A percentile compares a stretch with the other conserved stretches of the same genome.
These are phyloP conservation scores for Bauhinia variegata DNA, from an alignment of 306 rosid species.

Conservation along the genomic window DNA sequence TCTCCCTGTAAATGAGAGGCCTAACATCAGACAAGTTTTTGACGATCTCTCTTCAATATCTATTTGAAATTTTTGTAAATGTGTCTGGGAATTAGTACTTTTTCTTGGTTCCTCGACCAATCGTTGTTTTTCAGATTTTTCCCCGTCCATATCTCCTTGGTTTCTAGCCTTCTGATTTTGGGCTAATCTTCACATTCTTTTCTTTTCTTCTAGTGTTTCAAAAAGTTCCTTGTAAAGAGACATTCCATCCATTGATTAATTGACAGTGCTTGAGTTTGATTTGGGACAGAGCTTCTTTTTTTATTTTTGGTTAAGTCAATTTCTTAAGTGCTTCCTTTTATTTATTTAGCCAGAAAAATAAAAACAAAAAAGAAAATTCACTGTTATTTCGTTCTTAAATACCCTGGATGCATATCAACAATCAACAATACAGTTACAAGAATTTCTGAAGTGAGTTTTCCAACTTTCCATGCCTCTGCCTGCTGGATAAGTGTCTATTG, in stretches of 20 bases:
- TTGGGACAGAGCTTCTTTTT: slow-evolving; percentile 25
- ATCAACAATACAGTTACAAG: no score
- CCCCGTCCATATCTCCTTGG: slow-evolving; percentile 50
- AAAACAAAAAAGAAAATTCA: no score
- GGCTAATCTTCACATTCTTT: slow-evolving; percentile 72
- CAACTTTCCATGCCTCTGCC: no score
- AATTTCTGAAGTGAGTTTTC: no score
- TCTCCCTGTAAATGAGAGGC: slow-evolving; percentile 99
- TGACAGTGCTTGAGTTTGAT: slow-evolving; percentile 72
- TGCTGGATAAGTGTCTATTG: no score
- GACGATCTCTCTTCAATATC: slow-evolving; percentile 82
- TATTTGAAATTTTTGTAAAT: slow-evolving; percentile 75
- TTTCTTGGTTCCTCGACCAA: slow-evolving; percentile 80
- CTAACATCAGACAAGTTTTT: slow-evolving; percentile 95
- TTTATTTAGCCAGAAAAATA: no score
- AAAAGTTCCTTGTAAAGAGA: slow-evolving; percentile 82
- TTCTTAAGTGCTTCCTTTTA: no score
- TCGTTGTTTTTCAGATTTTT: slow-evolving; percentile 49
- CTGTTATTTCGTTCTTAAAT: no score
- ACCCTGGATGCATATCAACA: no score
- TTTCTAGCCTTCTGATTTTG: slow-evolving; percentile 67
- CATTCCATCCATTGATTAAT: slow-evolving; percentile 62
- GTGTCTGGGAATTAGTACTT: slow-evolving; percentile 76
- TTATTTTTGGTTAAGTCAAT: not conserved
- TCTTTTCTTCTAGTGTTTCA: slow-evolving; percentile 37